phyloP scores from a whole-genome alignment of 345 rosid genomes.

The Moringa oleifera region DNA sequence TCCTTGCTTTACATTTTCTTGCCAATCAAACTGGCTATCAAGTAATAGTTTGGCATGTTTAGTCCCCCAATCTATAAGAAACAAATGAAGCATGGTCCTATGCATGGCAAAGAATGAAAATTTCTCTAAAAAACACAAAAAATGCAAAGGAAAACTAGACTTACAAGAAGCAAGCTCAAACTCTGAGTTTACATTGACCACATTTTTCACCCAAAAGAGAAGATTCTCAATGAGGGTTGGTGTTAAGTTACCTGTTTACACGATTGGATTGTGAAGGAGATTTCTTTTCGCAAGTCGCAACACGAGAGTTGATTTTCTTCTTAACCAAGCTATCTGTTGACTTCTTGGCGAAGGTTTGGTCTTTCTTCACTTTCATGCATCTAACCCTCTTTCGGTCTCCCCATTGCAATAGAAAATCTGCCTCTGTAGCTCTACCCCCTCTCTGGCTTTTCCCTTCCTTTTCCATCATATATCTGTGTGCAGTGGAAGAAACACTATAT shows the following conservation, averaged over 20 bases:
- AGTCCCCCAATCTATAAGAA: neutral
- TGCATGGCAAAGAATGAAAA: neutral
- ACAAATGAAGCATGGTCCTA: too few species aligned
- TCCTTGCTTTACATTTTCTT: conserved; percentile 1
- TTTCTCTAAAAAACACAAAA: neutral
- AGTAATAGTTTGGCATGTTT: neutral
- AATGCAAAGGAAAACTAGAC: neutral
- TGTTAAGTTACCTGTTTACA: conserved; percentile 43
- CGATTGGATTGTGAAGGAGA: conserved; percentile 44
- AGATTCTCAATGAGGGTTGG: neutral
- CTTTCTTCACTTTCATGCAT: conserved; percentile 72
- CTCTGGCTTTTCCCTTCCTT: conserved; percentile 58
- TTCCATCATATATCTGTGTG: conserved; percentile 39
- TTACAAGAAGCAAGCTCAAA: neutral
- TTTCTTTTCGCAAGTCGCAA: conserved; percentile 41
- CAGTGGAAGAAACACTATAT: conserved; percentile 15
- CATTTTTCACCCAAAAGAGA: neutral
- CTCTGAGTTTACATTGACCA: neutral
- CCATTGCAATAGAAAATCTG: conserved; percentile 89
- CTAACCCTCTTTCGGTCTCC: conserved; percentile 84
- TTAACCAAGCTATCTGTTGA: conserved; percentile 45
- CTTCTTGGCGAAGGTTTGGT: conserved; percentile 38
- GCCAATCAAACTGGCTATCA: conserved; percentile 6
- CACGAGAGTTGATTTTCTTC: conserved; percentile 49
- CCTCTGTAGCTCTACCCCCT: conserved; percentile 44